Evolutionary conservation across 164 flowering plant genomes (phyloP), one percentile per base, ranked within the genome.

Genomic region (Umbilicus rupestris): DNA sequence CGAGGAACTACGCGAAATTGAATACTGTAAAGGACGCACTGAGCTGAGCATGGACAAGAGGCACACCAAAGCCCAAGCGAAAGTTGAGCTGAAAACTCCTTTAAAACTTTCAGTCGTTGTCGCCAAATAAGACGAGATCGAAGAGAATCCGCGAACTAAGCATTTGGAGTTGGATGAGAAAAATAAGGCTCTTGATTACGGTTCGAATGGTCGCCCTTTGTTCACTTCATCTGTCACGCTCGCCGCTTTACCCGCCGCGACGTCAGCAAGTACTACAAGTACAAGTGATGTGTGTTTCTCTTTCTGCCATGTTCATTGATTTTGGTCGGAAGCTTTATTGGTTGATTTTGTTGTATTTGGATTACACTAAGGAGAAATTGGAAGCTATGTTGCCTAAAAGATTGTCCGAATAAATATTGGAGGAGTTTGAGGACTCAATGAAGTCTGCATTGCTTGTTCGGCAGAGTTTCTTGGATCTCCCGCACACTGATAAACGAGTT

Each of bases 121-220:
- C 33, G 31, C 59, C 1, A 74, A 71, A 0, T 75, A 73, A 15
- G 73, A 76, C 16, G 63, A 70, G 6, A 46, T 57, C 57, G 83
- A 76, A 4, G 84, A 74, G 20, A 74, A 75, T 5, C 64, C 70
- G 2, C 81, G 88, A 3, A 41, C 71, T 5, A 73, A 70, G 16
- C 70, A 47, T 33, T 82, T 90, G 10, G 82, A 76, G 4, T 81
- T 79, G 59, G 90, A 88, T 11, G 86, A 81, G 11, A 78, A 75
- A 5, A 77, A 87, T 55, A 75, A 77, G 22, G 73, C 87, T 2
- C 91, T 89, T 7, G 90, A 94, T 68, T 74, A 89, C 9, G 93
- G 90, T 2, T 87, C 90, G 59, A 80, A 87, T 15, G 87, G 85
- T 12, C 81, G 80, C 8, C 90, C 87, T 2, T 84, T 94, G 50